Conservation (phyloP, 148 eudicot species). For the Chenopodium album region DNA sequence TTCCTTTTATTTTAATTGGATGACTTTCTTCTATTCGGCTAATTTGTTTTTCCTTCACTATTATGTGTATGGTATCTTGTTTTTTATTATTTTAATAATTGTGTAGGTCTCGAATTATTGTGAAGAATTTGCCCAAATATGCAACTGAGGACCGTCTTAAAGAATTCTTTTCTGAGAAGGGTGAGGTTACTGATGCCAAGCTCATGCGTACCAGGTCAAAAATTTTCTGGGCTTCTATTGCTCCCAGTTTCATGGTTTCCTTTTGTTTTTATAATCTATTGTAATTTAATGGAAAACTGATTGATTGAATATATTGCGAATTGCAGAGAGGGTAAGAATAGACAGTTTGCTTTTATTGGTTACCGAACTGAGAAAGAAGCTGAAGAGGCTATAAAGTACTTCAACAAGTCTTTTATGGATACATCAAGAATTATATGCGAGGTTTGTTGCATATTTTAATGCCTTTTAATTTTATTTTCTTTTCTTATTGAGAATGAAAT, state of each 20-base stretch:
- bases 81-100: background rate
- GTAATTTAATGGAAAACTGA: background rate
- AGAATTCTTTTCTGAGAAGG: conserved; percentile 77
- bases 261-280: background rate
- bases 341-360: conserved; percentile 92
- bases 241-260: background rate
- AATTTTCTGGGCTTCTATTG: background rate
- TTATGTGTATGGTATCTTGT: background rate
- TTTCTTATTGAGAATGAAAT: background rate
- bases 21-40: background rate
- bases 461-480: no score
- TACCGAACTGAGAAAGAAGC: conserved; percentile 79
- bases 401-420: conserved; percentile 72
- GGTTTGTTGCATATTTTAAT: conserved; percentile 40
- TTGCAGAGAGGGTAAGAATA: conserved; percentile 83
- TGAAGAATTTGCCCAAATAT: conserved; percentile 76
- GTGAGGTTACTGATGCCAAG: conserved; percentile 93
- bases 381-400: conserved; percentile 66
- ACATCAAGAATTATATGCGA: conserved; percentile 69
- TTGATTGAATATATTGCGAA: background rate
- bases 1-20: background rate
- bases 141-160: conserved; percentile 64
- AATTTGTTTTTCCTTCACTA: background rate
- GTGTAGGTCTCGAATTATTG: conserved; percentile 76
- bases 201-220: conserved; percentile 72